Evolutionary conservation across 1,139 yeast species (phyloP).

Genomic region (Blastobotrys apis): DNA sequence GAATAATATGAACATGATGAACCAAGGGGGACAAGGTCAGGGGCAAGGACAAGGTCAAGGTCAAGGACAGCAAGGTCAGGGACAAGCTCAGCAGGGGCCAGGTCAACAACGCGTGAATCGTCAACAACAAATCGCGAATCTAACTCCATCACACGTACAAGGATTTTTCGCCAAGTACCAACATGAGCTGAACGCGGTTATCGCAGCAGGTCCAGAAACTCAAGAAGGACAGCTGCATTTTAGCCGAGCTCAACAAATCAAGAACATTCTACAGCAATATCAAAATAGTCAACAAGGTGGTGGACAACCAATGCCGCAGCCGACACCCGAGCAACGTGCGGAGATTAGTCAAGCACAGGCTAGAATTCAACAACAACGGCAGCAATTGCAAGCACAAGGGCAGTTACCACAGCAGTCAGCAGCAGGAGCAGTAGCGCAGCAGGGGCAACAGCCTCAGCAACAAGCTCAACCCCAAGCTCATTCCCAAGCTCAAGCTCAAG

Average conservation of each 20-base stretch:
- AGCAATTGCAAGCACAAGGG: constrained; percentile 6
- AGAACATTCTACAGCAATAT: constrained; percentile 41
- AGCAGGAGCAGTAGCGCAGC: too few species aligned
- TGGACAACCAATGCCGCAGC: constrained; percentile 15
- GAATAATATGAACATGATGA: too few species aligned
- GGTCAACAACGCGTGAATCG: not conserved
- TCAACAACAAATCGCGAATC: constrained; percentile 7
- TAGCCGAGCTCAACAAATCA: constrained; percentile 63
- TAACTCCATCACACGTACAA: constrained; percentile 43
- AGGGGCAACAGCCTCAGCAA: constrained; percentile 7
- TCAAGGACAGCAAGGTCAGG: not conserved
- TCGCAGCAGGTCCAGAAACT: constrained; percentile 51
- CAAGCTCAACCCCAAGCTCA: constrained; percentile 10
- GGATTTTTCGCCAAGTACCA: constrained; percentile 56
- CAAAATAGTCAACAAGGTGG: constrained; percentile 16
- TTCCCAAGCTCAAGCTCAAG: constrained; percentile 14
- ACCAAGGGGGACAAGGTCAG: not conserved
- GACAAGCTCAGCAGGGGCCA: not conserved
- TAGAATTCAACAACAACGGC: constrained; percentile 13
- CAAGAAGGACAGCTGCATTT: constrained; percentile 68
- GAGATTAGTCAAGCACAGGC: constrained; percentile 11
- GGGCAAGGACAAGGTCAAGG: not conserved
- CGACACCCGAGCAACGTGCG: constrained; percentile 20
- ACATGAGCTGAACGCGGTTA: constrained; percentile 60
- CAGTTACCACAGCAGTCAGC: constrained; percentile 12